phyloP scores from a whole-genome alignment of 371 early-diverging fungal species.

The Apophysomyces variabilis region DNA sequence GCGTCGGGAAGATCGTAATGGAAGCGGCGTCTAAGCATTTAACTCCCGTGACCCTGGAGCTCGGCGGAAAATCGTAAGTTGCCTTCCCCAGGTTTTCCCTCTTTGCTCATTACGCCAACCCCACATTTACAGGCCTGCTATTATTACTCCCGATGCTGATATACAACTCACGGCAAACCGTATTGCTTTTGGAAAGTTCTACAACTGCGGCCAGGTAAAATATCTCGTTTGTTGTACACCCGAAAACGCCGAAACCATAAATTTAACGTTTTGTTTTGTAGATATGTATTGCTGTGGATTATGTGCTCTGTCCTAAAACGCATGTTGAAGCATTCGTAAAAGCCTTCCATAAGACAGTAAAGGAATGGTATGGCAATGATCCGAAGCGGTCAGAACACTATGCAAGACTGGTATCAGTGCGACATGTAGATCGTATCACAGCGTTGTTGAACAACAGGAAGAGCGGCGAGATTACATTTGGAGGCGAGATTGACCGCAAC shows the following conservation, averaged over 20 bases:
- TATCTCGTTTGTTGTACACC: background rate
- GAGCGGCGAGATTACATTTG: conserved; percentile 53
- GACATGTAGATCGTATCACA: conserved; percentile 74
- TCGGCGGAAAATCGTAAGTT: conserved; percentile 82
- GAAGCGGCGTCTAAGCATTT: conserved; percentile 76
- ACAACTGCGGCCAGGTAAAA: conserved; percentile 81
- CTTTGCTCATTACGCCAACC: background rate
- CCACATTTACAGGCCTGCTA: conserved; percentile 56
- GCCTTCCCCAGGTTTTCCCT: background rate
- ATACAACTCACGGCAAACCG: conserved; percentile 69
- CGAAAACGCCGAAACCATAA: background rate
- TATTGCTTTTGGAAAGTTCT: conserved; percentile 79
- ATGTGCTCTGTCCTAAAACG: conserved; percentile 66
- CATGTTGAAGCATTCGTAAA: conserved; percentile 53
- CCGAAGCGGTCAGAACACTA: conserved; percentile 56
- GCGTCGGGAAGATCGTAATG: conserved; percentile 82
- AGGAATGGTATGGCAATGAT: conserved; percentile 55
- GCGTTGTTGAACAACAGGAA: conserved; percentile 52
- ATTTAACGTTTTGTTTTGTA: conserved; percentile 16
- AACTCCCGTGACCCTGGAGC: conserved; percentile 80
- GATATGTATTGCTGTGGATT: conserved; percentile 91
- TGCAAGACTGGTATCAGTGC: conserved; percentile 70
- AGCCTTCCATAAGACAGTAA: conserved; percentile 53
- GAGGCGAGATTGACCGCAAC: conserved; percentile 34
- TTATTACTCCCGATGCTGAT: conserved; percentile 71